Evolutionary conservation across 108 stramenopile genomes (phyloP).

Genomic region (Mayamaea pseudoterrestris): DNA sequence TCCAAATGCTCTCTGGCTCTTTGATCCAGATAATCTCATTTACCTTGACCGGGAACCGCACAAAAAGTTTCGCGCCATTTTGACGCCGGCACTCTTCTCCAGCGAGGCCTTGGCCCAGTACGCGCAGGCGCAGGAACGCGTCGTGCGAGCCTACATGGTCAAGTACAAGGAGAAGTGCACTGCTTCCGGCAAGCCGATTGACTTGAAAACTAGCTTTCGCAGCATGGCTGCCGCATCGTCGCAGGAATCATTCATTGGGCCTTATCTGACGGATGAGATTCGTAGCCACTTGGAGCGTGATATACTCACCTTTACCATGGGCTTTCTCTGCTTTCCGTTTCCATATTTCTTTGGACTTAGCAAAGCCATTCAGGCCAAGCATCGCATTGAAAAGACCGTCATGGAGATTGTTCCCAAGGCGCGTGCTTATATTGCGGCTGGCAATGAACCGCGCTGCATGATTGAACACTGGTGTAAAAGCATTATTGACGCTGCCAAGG

Average conservation of each 20-base stretch:
- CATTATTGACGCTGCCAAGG: slow-evolving; percentile 7
- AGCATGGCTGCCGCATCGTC: slow-evolving; percentile 10
- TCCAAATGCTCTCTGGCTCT: slow-evolving; percentile 18
- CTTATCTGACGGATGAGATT: slow-evolving; percentile 9
- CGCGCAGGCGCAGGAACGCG: slow-evolving; percentile 10
- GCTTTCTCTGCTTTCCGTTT: slow-evolving; percentile 13
- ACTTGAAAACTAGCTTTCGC: slow-evolving; percentile 8
- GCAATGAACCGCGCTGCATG: slow-evolving; percentile 15
- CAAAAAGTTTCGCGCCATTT: slow-evolving; percentile 8
- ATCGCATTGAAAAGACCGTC: slow-evolving; percentile 6
- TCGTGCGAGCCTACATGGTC: slow-evolving; percentile 5
- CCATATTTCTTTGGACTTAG: slow-evolving; percentile 7
- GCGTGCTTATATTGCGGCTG: slow-evolving; percentile 2
- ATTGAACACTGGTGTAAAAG: slow-evolving; percentile 7
- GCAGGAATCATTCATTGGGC: slow-evolving; percentile 17
- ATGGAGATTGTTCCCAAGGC: slow-evolving; percentile 7
- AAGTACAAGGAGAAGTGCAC: slow-evolving; percentile 3
- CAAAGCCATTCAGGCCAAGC: slow-evolving; percentile 13
- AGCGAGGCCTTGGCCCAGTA: slow-evolving; percentile 12
- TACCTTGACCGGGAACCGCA: slow-evolving; percentile 9
- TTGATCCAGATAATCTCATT: slow-evolving; percentile 13
- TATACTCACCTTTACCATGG: slow-evolving; percentile 19
- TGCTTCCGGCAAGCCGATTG: slow-evolving; percentile 1
- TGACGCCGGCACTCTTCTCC: slow-evolving; percentile 16
- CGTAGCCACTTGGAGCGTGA: slow-evolving; percentile 7